A percentile compares a stretch with the other conserved stretches of the same genome.
phyloP scores from a whole-genome alignment of 495 filamentous ascomycete species.

The Penicillium steckii region DNA sequence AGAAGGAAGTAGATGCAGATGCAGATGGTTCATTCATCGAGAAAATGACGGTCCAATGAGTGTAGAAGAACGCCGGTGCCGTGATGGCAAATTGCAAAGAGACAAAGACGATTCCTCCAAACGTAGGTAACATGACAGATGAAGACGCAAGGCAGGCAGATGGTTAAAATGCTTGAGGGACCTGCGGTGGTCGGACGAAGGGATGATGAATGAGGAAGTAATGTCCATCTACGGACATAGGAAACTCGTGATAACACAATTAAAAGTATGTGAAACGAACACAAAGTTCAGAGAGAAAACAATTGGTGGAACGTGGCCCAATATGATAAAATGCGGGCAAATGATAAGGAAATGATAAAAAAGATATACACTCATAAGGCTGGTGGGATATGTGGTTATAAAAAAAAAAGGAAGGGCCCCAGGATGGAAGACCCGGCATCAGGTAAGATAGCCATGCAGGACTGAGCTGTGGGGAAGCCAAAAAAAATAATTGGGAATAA shows the following conservation, averaged over 20 bases:
- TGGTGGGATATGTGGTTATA: slow-evolving; percentile 31
- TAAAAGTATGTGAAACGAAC: slow-evolving; percentile 11
- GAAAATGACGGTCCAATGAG: slow-evolving; percentile 13
- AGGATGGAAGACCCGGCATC: slow-evolving; percentile 8
- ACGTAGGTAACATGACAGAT: slow-evolving; percentile 17
- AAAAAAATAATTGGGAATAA: slow-evolving; percentile 6
- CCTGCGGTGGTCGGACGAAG: slow-evolving; percentile 5
- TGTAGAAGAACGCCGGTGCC: slow-evolving; percentile 21
- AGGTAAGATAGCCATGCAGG: slow-evolving; percentile 9
- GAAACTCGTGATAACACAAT: slow-evolving; percentile 24
- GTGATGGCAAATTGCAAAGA: slow-evolving; percentile 22
- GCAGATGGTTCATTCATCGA: slow-evolving; percentile 7
- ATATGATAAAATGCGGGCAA: slow-evolving; percentile 12
- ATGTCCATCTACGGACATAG: slow-evolving; percentile 22
- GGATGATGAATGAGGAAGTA: no score
- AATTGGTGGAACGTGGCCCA: background rate
- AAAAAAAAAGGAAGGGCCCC: slow-evolving; percentile 16
- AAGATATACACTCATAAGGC: slow-evolving; percentile 34
- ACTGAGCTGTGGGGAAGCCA: background rate
- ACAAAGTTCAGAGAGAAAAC: background rate
- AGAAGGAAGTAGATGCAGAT: background rate
- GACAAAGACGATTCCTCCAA: slow-evolving; percentile 15
- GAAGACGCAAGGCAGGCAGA: slow-evolving; percentile 1
- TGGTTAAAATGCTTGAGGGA: slow-evolving; percentile 10
- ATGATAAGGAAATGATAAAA: slow-evolving; percentile 6